These are phyloP conservation scores for Diutina ranongensis DNA, from an alignment of 1,139 yeast species.

Conservation along the genomic window DNA sequence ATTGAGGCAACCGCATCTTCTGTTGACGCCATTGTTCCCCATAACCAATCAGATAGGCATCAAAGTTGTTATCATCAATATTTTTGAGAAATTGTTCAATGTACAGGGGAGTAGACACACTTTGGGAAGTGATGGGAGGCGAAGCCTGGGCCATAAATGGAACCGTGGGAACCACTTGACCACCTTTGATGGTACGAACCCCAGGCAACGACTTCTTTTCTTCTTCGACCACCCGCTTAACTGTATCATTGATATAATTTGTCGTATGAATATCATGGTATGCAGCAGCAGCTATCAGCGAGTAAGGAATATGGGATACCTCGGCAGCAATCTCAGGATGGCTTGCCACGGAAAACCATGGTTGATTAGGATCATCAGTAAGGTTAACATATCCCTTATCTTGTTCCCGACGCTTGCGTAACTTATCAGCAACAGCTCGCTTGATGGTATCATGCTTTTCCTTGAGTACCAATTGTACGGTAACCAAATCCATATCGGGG, in stretches of 20 bases:
- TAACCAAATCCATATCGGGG: constrained; percentile 83
- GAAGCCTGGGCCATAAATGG: constrained; percentile 33
- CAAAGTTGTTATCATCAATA: constrained; percentile 34
- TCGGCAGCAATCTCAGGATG: constrained; percentile 38
- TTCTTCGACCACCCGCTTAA: constrained; percentile 30
- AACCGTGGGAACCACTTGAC: constrained; percentile 32
- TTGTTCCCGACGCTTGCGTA: constrained; percentile 58
- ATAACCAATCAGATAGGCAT: constrained; percentile 35
- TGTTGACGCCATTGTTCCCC: constrained; percentile 14
- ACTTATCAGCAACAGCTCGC: constrained; percentile 71
- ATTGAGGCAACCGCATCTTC: neutral
- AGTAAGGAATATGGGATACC: constrained; percentile 60
- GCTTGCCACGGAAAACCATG: constrained; percentile 60
- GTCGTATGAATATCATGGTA: constrained; percentile 60
- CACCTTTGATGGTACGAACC: constrained; percentile 31
- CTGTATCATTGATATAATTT: constrained; percentile 31
- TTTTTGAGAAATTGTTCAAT: constrained; percentile 32
- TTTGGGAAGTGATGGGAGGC: constrained; percentile 18
- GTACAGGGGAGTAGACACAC: constrained; percentile 20
- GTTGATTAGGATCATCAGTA: constrained; percentile 86
- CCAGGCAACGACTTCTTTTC: constrained; percentile 33
- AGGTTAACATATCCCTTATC: constrained; percentile 73
- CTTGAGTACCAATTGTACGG: constrained; percentile 63
- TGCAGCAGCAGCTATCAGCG: constrained; percentile 64
- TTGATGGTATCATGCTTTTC: constrained; percentile 74